Evolutionary conservation across 805 yeast species (phyloP).

Genomic region (Kuraishia hungarica): DNA sequence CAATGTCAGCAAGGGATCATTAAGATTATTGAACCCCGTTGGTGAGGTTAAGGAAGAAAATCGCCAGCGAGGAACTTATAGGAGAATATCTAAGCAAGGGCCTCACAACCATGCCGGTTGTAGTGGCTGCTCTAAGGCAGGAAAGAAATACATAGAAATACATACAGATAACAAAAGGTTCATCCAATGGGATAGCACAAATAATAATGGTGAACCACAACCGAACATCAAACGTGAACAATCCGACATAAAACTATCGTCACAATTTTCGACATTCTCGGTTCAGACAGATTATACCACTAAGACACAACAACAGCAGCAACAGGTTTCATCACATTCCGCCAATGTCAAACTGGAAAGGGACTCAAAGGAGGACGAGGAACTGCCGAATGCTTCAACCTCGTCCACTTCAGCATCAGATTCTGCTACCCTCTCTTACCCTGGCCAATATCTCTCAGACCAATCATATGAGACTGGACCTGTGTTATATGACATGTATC

Average conservation of each 20-base stretch:
- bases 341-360: background rate
- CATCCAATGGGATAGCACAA: background rate
- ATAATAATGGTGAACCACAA: background rate
- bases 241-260: background rate
- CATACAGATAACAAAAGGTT: background rate
- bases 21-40: slow-evolving; percentile 24
- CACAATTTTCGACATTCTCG: background rate
- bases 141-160: background rate
- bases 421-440: background rate
- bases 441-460: background rate
- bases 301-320: background rate
- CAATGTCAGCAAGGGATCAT: slow-evolving; percentile 24
- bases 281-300: background rate
- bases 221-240: background rate
- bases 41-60: background rate
- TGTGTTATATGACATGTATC: slow-evolving; percentile 19
- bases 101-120: background rate
- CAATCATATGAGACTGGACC: background rate
- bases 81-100: background rate
- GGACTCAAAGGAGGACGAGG: no score
- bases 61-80: background rate
- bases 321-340: background rate
- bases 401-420: background rate
- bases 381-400: no score
- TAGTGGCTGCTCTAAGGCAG: background rate